These are phyloP conservation scores for Podospora sp. DNA, from an alignment of 495 filamentous ascomycete species.

Conservation along the genomic window DNA sequence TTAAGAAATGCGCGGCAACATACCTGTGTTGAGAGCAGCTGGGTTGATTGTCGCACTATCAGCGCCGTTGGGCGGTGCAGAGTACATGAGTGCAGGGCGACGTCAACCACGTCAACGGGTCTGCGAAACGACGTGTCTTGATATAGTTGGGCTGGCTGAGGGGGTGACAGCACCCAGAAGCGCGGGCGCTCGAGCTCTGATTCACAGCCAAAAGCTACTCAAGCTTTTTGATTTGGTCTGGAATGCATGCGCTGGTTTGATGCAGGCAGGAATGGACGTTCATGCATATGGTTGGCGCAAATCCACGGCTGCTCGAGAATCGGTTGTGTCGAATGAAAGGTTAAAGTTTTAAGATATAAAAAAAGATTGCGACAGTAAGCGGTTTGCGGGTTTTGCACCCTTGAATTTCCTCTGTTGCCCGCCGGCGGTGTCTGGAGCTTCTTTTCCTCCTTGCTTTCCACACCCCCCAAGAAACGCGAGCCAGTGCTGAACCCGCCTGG, in stretches of 20 bases:
- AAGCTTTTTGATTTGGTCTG: constrained; percentile 37
- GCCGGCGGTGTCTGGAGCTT: background rate
- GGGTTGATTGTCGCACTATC: constrained; percentile 61
- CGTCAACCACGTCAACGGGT: constrained; percentile 45
- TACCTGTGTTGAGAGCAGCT: constrained; percentile 57
- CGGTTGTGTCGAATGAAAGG: constrained; percentile 32
- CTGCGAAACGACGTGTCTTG: constrained; percentile 60
- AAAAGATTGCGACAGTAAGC: constrained; percentile 24
- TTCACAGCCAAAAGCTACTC: constrained; percentile 31
- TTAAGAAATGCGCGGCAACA: constrained; percentile 33
- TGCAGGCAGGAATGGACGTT: constrained; percentile 35
- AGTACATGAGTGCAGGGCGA: constrained; percentile 54
- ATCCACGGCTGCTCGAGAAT: constrained; percentile 28
- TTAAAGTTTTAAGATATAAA: constrained; percentile 27
- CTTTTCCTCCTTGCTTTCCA: constrained; percentile 1
- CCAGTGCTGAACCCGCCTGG: background rate
- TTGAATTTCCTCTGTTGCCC: constrained; percentile 6
- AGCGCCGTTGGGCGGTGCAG: constrained; percentile 57
- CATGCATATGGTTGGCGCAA: constrained; percentile 46
- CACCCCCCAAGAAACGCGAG: background rate
- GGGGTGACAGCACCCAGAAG: constrained; percentile 28
- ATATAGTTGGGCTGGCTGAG: constrained; percentile 56
- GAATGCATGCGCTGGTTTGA: constrained; percentile 49
- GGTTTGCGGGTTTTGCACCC: constrained; percentile 23
- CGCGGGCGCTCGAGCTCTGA: constrained; percentile 16